phyloP scores from a whole-genome alignment of 768 basidiomycete genomes.

The Boletus sensibilis region DNA sequence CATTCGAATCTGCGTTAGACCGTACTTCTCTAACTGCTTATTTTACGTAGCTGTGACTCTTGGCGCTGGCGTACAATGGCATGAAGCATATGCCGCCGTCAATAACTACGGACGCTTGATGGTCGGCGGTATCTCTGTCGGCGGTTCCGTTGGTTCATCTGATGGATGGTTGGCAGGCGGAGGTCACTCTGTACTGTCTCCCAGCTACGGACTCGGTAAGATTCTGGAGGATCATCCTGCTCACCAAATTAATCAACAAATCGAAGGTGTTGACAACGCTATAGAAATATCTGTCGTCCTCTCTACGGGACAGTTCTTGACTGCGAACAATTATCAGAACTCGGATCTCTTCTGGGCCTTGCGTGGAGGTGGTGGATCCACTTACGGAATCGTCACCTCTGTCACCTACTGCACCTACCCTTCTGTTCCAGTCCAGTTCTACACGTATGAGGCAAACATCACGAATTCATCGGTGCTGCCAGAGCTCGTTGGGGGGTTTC shows the following conservation, averaged over 20 bases:
- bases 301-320: slow-evolving; percentile 40
- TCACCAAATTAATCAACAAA: neutral
- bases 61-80: slow-evolving; percentile 50
- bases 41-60: slow-evolving; percentile 30
- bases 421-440: slow-evolving; percentile 32
- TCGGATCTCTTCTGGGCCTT: slow-evolving; percentile 56
- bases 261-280: slow-evolving; percentile 48
- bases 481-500: slow-evolving; percentile 35
- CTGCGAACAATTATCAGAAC: slow-evolving; percentile 41
- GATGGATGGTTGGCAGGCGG: slow-evolving; percentile 54
- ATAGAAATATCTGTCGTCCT: slow-evolving; percentile 47
- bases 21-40: slow-evolving; percentile 3
- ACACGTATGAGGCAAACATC: slow-evolving; percentile 32
- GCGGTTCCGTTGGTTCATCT: slow-evolving; percentile 46
- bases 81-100: slow-evolving; percentile 42
- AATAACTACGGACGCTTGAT: slow-evolving; percentile 39
- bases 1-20: neutral
- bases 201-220: slow-evolving; percentile 44
- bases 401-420: slow-evolving; percentile 48
- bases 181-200: slow-evolving; percentile 44
- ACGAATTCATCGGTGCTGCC: slow-evolving; percentile 29
- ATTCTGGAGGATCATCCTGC: neutral
- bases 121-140: slow-evolving; percentile 42
- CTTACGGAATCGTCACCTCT: slow-evolving; percentile 47
- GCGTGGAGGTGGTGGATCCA: slow-evolving; percentile 52